A percentile compares a stretch with the other conserved stretches of the same genome.
These are phyloP conservation scores for Sporothrix curviconia DNA, from an alignment of 2,329 filamentous ascomycete species.

Conservation along the genomic window DNA sequence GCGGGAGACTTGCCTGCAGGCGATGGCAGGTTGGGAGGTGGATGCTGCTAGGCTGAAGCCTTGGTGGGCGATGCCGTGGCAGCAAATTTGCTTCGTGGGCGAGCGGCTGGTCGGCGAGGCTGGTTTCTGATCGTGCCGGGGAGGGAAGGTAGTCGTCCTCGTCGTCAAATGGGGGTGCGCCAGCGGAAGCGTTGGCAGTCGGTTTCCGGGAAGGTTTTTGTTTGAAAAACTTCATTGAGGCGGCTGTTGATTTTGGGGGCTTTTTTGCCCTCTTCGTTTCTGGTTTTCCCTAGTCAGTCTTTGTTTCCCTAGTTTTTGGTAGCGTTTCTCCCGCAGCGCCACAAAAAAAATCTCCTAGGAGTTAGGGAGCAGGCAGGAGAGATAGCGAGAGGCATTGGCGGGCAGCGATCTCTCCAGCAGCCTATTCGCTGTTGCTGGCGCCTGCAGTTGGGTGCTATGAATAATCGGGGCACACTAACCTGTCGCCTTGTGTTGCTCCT, in stretches of 20 bases:
- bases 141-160: conserved; percentile 25
- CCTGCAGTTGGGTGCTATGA: conserved; percentile 11
- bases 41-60: background rate
- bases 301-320: background rate
- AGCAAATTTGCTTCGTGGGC: conserved; percentile 27
- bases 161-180: conserved; percentile 29
- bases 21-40: background rate
- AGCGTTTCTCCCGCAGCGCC: background rate
- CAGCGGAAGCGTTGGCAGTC: conserved; percentile 28
- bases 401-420: background rate
- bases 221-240: conserved; percentile 47
- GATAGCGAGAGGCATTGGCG: background rate
- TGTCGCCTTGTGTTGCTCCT: conserved; percentile 1
- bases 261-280: background rate
- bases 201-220: conserved; percentile 43
- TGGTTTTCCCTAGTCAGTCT: background rate
- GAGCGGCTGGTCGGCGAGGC: conserved; percentile 21
- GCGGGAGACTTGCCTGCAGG: background rate
- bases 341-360: too few species aligned
- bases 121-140: conserved; percentile 15
- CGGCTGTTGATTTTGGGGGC: conserved; percentile 5
- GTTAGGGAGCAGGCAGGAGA: too few species aligned
- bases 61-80: conserved; percentile 17
- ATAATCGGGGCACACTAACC: conserved; percentile 8
- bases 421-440: conserved; percentile 2